These are phyloP conservation scores for Cytospora piceicola DNA, from an alignment of 2,329 filamentous ascomycete genomes.

Conservation along the genomic window DNA sequence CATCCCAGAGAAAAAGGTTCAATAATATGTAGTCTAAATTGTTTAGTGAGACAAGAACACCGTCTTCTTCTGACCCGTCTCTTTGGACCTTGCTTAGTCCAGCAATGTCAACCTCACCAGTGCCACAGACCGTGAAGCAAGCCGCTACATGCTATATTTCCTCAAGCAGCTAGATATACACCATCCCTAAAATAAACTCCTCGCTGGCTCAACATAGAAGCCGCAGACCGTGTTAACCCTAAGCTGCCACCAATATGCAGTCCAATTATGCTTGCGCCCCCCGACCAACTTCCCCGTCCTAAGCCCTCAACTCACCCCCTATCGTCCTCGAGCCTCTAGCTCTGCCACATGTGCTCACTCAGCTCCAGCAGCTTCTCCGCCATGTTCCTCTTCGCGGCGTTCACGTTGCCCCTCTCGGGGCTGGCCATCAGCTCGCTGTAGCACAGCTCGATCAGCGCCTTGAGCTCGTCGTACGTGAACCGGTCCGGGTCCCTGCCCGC, in stretches of 20 bases:
- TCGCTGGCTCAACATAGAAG: conserved; percentile 16
- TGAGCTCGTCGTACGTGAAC: conserved; percentile 70
- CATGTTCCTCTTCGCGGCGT: conserved; percentile 69
- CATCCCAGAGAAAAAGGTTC: too few relatives aligned
- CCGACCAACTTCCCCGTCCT: too few relatives aligned
- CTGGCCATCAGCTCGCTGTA: conserved; percentile 70
- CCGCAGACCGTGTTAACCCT: neutral
- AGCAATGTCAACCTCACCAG: neutral
- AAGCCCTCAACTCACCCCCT: neutral
- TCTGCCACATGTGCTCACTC: conserved; percentile 75
- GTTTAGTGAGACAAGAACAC: neutral
- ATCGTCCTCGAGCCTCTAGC: conserved; percentile 35
- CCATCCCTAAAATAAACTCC: conserved; percentile 20
- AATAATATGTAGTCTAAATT: neutral
- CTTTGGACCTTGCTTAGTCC: neutral
- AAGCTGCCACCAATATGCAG: neutral
- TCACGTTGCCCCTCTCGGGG: conserved; percentile 68
- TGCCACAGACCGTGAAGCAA: neutral
- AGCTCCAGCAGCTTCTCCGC: conserved; percentile 71
- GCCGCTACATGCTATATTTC: neutral
- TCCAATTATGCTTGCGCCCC: neutral
- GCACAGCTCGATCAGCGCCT: conserved; percentile 67
- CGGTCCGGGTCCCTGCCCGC: conserved; percentile 44
- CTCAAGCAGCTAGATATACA: conserved; percentile 3
- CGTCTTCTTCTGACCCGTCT: neutral